Conservation (phyloP, 495 filamentous ascomycete species). For the Diplogelasinospora grovesii region DNA sequence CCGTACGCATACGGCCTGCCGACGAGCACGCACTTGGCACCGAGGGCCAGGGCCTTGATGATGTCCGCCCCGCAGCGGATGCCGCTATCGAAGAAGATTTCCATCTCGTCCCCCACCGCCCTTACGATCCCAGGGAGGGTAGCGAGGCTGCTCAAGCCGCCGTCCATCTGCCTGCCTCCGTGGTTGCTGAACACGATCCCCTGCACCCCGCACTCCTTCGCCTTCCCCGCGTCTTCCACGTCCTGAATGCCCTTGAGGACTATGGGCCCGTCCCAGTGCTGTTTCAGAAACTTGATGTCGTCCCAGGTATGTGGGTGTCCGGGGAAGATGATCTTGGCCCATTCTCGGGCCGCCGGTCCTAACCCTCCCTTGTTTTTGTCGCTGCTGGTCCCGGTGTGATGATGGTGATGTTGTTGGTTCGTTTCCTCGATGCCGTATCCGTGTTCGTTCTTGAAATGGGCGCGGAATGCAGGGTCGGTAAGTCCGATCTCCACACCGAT, state of each 20-base stretch:
- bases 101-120: conserved; percentile 53
- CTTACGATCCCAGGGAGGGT: too few relatives aligned
- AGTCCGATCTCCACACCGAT: too few relatives aligned
- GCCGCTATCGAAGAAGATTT: conserved; percentile 63
- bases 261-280: conserved; percentile 44
- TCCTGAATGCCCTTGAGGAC: conserved; percentile 63
- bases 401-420: too few relatives aligned
- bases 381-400: too few relatives aligned
- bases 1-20: conserved; percentile 56
- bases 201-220: conserved; percentile 48
- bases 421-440: too few relatives aligned
- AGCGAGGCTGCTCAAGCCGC: conserved; percentile 56
- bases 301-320: too few relatives aligned
- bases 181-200: conserved; percentile 63
- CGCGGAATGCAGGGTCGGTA: too few relatives aligned
- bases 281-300: too few relatives aligned
- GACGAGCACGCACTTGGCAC: conserved; percentile 57
- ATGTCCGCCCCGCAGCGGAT: conserved; percentile 59
- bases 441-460: too few relatives aligned
- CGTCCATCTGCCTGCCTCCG: conserved; percentile 63
- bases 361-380: too few relatives aligned
- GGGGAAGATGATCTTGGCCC: too few relatives aligned
- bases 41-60: conserved; percentile 62
- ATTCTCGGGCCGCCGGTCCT: too few relatives aligned
- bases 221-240: conserved; percentile 51